phyloP scores from a whole-genome alignment of 1,139 yeast species.

The Petasospora rhodanensis region DNA sequence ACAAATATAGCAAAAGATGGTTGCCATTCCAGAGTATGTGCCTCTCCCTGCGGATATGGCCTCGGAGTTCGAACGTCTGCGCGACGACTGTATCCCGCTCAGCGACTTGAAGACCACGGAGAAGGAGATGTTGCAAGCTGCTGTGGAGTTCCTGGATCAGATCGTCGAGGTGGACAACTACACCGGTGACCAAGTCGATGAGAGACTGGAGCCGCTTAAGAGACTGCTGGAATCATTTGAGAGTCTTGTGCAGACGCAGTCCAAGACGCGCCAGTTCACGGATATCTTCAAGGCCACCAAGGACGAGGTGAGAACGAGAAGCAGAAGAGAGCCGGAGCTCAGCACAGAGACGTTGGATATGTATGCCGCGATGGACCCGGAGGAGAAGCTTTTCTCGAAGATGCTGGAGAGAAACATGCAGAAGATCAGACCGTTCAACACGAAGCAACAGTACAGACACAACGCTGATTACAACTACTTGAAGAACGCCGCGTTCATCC shows the following conservation, averaged over 20 bases:
- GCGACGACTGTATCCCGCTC: slow-evolving; percentile 1
- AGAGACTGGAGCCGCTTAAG: slow-evolving; percentile 11
- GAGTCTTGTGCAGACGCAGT: slow-evolving; percentile 8
- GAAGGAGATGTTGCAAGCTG: slow-evolving; percentile 13
- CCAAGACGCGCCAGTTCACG: slow-evolving; percentile 5
- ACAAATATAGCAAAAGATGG: not conserved
- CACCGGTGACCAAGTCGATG: slow-evolving; percentile 4
- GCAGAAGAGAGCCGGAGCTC: slow-evolving; percentile 24
- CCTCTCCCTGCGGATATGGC: slow-evolving; percentile 7
- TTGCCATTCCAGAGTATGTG: slow-evolving; percentile 15
- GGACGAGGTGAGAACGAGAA: slow-evolving; percentile 2
- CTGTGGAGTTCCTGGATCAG: slow-evolving; percentile 14
- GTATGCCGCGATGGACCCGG: slow-evolving; percentile 15
- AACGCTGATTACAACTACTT: slow-evolving; percentile 13
- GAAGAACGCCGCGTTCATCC: slow-evolving; percentile 23
- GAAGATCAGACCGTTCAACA: not conserved
- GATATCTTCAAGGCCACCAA: slow-evolving; percentile 9
- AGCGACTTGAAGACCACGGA: slow-evolving; percentile 11
- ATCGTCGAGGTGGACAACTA: slow-evolving; percentile 8
- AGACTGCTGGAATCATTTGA: slow-evolving; percentile 11
- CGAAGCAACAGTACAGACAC: slow-evolving; percentile 1
- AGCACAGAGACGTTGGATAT: slow-evolving; percentile 26
- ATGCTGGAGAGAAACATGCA: slow-evolving; percentile 14
- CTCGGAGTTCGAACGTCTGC: slow-evolving; percentile 7
- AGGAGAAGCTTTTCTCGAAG: slow-evolving; percentile 15